Evolutionary conservation across 164 flowering plant species (phyloP), one percentile per base, ranked within the genome.

Genomic region (Pachysandra terminalis): DNA sequence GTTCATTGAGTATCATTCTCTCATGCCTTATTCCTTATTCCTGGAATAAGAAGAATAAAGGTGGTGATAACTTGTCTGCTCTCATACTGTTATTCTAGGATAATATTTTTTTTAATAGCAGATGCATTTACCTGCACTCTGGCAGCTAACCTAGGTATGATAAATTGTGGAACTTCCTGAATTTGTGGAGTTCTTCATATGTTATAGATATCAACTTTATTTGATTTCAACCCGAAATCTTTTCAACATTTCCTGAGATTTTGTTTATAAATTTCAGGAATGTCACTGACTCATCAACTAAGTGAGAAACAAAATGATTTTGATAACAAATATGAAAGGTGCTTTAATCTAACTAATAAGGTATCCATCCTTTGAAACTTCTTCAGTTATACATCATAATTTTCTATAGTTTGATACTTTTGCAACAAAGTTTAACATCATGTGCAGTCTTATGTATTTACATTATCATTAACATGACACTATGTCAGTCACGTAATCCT

Each of bases 271-370:
- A n/a, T 64, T 70, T 56, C 75, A 92, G 97, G 97, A 73, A 57
- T 70, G 10, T 73, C 67, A 32, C 73, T 92, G 73, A 72, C 76
- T 51, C 71, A 67, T 69, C 74, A 73, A 54, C 75, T 95, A 45
- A 68, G 74, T 68, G 82, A 82, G 75, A 92, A 87, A 78, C 76
- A 83, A 75, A 71, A 63, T 26, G 86, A 82, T 37, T 92, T 92
- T 80, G 96, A 92, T 64, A 73, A 80, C 28, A 92, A 89, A 71
- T 92, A 84, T 65, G 71, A 72, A 66, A 77, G 65, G 22, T 70
- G 73, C 73, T 95, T 88, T 75, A 77, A 81, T 65, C 52, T 84
- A 64, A 76, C 83, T 24, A 82, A 74, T 62, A 86, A 90, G 97
- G 98, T 94, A 86, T 65, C 37, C 37, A 32, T 7, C 37, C 37